Percentiles rank a stretch among this genome's conserved stretches.
Conservation (phyloP, 352 stramenopile species). For the Pythium phragmitis region DNA sequence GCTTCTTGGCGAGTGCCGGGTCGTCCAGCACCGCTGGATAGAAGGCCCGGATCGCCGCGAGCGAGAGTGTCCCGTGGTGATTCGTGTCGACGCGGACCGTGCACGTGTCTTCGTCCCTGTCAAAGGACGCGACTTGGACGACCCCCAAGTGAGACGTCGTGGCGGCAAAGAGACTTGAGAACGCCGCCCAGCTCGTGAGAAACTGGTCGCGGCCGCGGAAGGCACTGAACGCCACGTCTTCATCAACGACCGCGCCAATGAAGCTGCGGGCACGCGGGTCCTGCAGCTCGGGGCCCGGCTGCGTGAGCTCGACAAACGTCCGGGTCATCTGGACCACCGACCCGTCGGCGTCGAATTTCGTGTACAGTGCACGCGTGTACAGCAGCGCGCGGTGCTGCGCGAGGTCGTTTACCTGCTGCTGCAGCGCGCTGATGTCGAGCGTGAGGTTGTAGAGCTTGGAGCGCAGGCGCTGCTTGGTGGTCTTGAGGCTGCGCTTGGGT, state of each 20-base stretch:
- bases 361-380: conserved; percentile 3
- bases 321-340: not conserved
- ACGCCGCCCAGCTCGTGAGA: not conserved
- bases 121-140: not conserved
- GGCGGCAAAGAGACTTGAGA: not conserved
- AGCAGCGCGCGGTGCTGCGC: not conserved
- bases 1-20: not conserved
- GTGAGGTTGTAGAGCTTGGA: conserved; percentile 13
- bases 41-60: not conserved
- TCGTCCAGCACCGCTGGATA: not conserved
- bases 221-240: conserved; percentile 4
- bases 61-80: not conserved
- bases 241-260: not conserved
- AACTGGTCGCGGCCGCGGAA: not conserved
- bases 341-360: not conserved
- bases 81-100: not conserved
- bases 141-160: too few relatives aligned
- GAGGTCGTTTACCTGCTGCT: conserved; percentile 3
- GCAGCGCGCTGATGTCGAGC: conserved; percentile 8
- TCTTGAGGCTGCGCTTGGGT: not conserved
- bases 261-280: not conserved
- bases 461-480: not conserved
- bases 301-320: not conserved
- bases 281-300: not conserved
- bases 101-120: not conserved